Evolutionary conservation across 345 rosid species (phyloP), one percentile per base, ranked within the genome.

Genomic region (Linum trigynum): DNA sequence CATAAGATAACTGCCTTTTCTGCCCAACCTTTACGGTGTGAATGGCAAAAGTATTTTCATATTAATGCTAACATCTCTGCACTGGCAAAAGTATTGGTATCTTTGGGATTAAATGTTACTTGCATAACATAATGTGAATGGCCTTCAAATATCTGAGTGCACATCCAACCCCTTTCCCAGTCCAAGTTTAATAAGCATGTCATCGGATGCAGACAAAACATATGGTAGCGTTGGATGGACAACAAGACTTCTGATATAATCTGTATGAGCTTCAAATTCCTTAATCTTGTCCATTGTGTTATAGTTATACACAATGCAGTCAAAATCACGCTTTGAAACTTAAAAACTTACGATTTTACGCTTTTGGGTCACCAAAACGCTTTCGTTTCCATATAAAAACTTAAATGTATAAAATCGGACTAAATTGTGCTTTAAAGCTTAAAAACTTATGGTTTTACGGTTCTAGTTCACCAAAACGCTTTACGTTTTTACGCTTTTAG

Each of bases 121-220:
- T 95, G 98, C 99, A 95, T 95, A 65, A 95, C 98, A 85, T 90
- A 91, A 78, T 94, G 99, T 5, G 99, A 94, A 63, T 94, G 99
- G 8, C 99, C 99, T 77, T 91, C 99, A 67, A 95, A 95, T 53
- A 89, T 84, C 70, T 86, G 95, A 71, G 91, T 81, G 70, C 96
- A 91, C 36, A 77, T 80, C 99, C 99, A 95, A 70, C 87, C 89
- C 78, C 89, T 91, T 73, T 95, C 99, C 99, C 99, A 95, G 72
- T 95, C 97, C 99, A 70, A 95, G 91, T 78, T 95, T 95, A 59
- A 95, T 87, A 71, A 88, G 96, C 95, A 87, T 95, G 80, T 95
- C 99, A 86, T 95, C 99, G 32, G 99, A 95, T 41, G 96, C 80
- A 50, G 99, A 91, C 76, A 95, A 69, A 78, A 95, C 89, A 71